Percentiles rank a stretch among this genome's conserved stretches.
phyloP scores from a whole-genome alignment of 441 rosid species.

The Pelargonium australe region DNA sequence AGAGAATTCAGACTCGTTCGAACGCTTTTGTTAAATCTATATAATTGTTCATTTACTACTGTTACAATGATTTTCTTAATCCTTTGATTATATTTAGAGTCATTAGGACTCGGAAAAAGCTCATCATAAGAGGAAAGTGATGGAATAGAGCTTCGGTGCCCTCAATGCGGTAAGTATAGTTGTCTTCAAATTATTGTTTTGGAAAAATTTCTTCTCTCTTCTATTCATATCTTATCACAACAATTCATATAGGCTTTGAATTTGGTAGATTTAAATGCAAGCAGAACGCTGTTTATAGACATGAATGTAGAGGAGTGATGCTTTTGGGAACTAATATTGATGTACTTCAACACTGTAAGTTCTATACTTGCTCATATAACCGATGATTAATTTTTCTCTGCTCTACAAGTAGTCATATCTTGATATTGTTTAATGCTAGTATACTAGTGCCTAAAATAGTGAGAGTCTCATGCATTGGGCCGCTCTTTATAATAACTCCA shows the following conservation, averaged over 20 bases:
- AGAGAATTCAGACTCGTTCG: no score
- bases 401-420: neutral
- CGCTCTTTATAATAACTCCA: no score
- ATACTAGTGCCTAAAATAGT: neutral
- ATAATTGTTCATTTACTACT: no score
- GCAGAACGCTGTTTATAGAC: slow-evolving; percentile 25
- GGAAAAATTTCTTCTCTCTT: neutral
- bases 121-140: neutral
- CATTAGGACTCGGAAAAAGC: neutral
- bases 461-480: no score
- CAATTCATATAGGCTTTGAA: neutral
- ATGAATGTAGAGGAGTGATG: slow-evolving; percentile 76
- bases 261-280: slow-evolving; percentile 15
- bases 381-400: neutral
- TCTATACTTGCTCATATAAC: neutral
- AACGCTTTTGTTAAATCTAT: no score
- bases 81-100: slow-evolving; percentile 23
- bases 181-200: neutral
- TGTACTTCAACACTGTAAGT: slow-evolving; percentile 85
- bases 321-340: slow-evolving; percentile 53
- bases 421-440: neutral
- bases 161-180: neutral
- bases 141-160: neutral
- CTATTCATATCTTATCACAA: neutral
- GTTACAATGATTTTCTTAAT: slow-evolving; percentile 4